Percentiles rank a stretch among this genome's conserved stretches.
Conservation (phyloP, 495 filamentous ascomycete genomes). For the Penicillium cataractarum region DNA sequence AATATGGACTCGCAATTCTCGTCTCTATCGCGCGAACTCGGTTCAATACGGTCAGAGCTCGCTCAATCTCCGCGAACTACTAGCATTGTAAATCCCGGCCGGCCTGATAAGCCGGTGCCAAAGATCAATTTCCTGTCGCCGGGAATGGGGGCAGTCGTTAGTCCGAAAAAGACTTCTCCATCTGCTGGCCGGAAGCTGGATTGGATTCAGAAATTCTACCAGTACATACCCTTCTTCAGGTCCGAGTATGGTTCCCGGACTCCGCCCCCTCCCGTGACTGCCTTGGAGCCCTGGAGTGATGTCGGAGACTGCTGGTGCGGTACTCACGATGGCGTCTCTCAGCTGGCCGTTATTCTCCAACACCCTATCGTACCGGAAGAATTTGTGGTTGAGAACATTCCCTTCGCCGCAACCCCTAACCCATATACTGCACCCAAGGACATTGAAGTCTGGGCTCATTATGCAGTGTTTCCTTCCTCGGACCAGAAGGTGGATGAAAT, state of each 20-base stretch:
- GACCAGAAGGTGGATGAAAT: neutral
- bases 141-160: slow-evolving; percentile 39
- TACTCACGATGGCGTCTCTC: slow-evolving; percentile 40
- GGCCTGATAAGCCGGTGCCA: slow-evolving; percentile 15
- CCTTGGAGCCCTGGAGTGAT: slow-evolving; percentile 47
- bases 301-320: slow-evolving; percentile 55
- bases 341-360: slow-evolving; percentile 41
- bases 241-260: slow-evolving; percentile 7
- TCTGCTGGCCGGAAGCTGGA: slow-evolving; percentile 21
- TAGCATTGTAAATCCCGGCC: slow-evolving; percentile 9
- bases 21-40: slow-evolving; percentile 41
- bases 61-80: slow-evolving; percentile 25
- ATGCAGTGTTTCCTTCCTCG: slow-evolving; percentile 20
- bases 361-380: slow-evolving; percentile 49
- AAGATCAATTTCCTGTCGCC: slow-evolving; percentile 45
- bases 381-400: slow-evolving; percentile 52
- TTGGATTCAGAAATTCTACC: neutral
- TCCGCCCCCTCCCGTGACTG: slow-evolving; percentile 32
- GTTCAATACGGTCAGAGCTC: slow-evolving; percentile 29
- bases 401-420: slow-evolving; percentile 34
- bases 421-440: slow-evolving; percentile 45
- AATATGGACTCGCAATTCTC: slow-evolving; percentile 39
- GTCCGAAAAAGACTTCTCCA: slow-evolving; percentile 41
- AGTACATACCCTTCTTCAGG: neutral
- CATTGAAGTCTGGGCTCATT: slow-evolving; percentile 53